phyloP scores from a whole-genome alignment of 164 flowering plant species.

The Akebia trifoliata region DNA sequence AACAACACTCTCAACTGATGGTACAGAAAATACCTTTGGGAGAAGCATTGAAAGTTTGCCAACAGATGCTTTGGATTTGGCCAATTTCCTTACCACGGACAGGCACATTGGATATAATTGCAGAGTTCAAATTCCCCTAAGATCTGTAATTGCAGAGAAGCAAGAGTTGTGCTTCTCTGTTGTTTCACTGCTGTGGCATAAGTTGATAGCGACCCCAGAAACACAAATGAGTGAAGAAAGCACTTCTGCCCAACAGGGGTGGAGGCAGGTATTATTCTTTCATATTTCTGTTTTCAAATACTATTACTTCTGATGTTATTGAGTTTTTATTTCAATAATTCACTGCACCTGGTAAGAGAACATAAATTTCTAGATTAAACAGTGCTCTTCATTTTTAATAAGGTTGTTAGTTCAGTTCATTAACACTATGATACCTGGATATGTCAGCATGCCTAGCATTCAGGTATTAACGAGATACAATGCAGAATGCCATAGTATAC shows the following conservation, averaged over 20 bases:
- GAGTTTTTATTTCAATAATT: not conserved
- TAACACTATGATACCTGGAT: no score
- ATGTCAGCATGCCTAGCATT: no score
- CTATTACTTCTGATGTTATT: not conserved
- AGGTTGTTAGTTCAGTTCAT: no score
- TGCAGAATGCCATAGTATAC: no score
- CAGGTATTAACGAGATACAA: no score
- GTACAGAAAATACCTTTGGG: conserved; percentile 27
- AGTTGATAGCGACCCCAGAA: conserved; percentile 87
- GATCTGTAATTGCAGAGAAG: conserved; percentile 77
- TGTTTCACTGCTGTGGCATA: conserved; percentile 90
- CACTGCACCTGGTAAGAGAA: not conserved
- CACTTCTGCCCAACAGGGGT: conserved; percentile 98
- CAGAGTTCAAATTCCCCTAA: conserved; percentile 62
- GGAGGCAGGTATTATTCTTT: conserved; percentile 77
- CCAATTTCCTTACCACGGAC: conserved; percentile 84
- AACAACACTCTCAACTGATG: conserved; percentile 33
- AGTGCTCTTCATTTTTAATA: no score
- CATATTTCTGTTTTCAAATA: not conserved
- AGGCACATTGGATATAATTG: conserved; percentile 81
- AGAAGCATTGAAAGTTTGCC: conserved; percentile 56
- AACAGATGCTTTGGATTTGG: conserved; percentile 87
- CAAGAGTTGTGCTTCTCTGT: conserved; percentile 90
- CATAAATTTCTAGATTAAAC: not conserved
- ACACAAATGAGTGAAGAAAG: conserved; percentile 78